Percentiles rank a stretch among this genome's conserved stretches.
phyloP scores from a whole-genome alignment of 441 rosid species.

The Cnidoscolus chayamansa region DNA sequence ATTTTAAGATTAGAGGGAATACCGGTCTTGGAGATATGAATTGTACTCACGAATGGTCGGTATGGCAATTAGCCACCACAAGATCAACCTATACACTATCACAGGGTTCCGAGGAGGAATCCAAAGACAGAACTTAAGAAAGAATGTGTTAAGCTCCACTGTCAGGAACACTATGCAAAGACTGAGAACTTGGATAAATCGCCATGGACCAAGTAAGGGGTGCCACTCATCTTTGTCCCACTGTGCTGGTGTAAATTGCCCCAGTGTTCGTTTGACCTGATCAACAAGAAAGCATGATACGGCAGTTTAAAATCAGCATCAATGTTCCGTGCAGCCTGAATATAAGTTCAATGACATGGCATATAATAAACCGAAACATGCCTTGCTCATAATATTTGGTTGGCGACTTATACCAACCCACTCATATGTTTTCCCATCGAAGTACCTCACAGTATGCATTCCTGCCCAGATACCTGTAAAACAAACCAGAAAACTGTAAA shows the following conservation, averaged over 20 bases:
- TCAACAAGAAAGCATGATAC: slow-evolving; percentile 12
- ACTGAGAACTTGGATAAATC: slow-evolving; percentile 90
- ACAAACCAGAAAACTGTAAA: slow-evolving; percentile 20
- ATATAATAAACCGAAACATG: slow-evolving; percentile 18
- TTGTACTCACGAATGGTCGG: slow-evolving; percentile 97
- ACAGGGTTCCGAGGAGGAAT: slow-evolving; percentile 95
- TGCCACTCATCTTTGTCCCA: slow-evolving; percentile 99
- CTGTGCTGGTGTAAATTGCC: slow-evolving; percentile 97
- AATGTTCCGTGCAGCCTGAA: neutral
- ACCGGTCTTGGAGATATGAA: slow-evolving; percentile 95
- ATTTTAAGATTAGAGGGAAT: slow-evolving; percentile 12
- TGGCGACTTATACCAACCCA: slow-evolving; percentile 99
- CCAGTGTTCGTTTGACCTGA: slow-evolving; percentile 87
- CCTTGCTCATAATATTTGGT: slow-evolving; percentile 91
- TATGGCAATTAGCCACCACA: slow-evolving; percentile 99
- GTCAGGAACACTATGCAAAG: slow-evolving; percentile 87
- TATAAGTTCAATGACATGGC: neutral
- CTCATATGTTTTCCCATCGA: slow-evolving; percentile 94
- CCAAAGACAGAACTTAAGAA: slow-evolving; percentile 98
- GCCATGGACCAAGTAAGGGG: slow-evolving; percentile 97
- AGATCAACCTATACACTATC: slow-evolving; percentile 81
- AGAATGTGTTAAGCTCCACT: slow-evolving; percentile 96
- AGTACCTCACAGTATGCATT: slow-evolving; percentile 93
- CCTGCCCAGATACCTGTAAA: slow-evolving; percentile 97
- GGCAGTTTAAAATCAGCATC: slow-evolving; percentile 1